A percentile compares a stretch with the other conserved stretches of the same genome.
These are phyloP conservation scores for Neofusicoccum umdonicola DNA, from an alignment of 2,329 filamentous ascomycete genomes.

Conservation along the genomic window DNA sequence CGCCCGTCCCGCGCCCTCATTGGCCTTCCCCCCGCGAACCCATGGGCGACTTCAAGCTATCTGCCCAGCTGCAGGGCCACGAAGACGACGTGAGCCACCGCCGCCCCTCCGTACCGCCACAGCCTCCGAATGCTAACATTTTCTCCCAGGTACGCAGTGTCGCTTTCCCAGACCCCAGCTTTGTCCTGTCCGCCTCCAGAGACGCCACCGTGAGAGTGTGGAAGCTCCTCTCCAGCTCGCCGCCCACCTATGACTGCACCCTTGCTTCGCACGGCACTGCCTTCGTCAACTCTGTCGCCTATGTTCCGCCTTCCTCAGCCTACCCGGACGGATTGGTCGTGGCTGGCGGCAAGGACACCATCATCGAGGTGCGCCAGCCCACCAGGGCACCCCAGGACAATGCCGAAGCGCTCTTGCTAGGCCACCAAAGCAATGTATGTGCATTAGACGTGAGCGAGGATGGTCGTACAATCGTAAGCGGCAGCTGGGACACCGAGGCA, in stretches of 20 bases:
- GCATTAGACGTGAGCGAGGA: constrained; percentile 74
- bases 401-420: constrained; percentile 80
- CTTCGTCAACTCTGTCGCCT: constrained; percentile 85
- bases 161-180: constrained; percentile 69
- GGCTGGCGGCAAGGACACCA: constrained; percentile 85
- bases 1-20: constrained; percentile 20
- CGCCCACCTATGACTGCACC: constrained; percentile 72
- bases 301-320: constrained; percentile 64
- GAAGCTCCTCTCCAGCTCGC: constrained; percentile 65
- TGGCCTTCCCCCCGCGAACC: constrained; percentile 21
- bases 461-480: constrained; percentile 76
- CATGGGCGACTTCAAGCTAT: constrained; percentile 89
- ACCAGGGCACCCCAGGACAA: constrained; percentile 66
- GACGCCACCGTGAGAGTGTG: constrained; percentile 88
- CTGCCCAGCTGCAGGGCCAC: constrained; percentile 83
- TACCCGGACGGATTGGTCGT: constrained; percentile 78
- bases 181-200: constrained; percentile 80
- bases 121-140: neutral
- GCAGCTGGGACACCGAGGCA: constrained; percentile 88
- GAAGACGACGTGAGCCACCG: constrained; percentile 76
- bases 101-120: neutral
- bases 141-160: constrained; percentile 77
- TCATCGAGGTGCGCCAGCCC: constrained; percentile 84
- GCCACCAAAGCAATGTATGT: constrained; percentile 86
- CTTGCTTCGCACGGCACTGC: constrained; percentile 76